Percentiles rank a stretch among this genome's conserved stretches.
Conservation (phyloP, 192 early-diverging fungal genomes). For the Obelidium mucronatum region DNA sequence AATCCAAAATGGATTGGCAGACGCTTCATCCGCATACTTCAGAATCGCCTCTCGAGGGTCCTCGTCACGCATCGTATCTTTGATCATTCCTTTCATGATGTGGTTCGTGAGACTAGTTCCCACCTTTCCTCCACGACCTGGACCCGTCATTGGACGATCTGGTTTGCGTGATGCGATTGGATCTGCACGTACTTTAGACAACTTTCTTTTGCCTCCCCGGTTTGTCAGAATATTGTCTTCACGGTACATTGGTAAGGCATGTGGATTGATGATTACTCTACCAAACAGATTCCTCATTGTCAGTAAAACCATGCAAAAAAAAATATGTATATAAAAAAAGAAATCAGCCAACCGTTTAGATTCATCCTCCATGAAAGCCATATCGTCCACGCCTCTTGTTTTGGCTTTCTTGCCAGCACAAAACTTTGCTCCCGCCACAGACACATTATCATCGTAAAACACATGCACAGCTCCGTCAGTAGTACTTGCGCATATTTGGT, state of each 20-base stretch:
- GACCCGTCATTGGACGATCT: constrained; percentile 78
- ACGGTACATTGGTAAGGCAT: constrained; percentile 87
- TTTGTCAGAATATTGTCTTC: constrained; percentile 63
- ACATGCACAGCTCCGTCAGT: constrained; percentile 78
- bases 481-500: constrained; percentile 87
- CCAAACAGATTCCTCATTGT: neutral
- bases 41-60: constrained; percentile 94
- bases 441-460: constrained; percentile 75
- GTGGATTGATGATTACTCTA: constrained; percentile 85
- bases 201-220: constrained; percentile 69
- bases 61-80: constrained; percentile 71
- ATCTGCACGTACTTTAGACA: constrained; percentile 76
- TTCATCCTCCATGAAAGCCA: constrained; percentile 23
- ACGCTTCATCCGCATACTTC: constrained; percentile 81
- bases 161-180: constrained; percentile 77
- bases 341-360: constrained; percentile 12
- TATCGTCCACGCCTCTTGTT: constrained; percentile 56
- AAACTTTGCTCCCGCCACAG: constrained; percentile 75
- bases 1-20: constrained; percentile 85
- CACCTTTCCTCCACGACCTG: constrained; percentile 86
- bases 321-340: neutral
- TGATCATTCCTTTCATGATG: constrained; percentile 72
- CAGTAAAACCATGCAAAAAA: neutral
- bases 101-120: constrained; percentile 84
- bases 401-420: constrained; percentile 74